These are phyloP conservation scores for Talaromyces sp. DNA, from an alignment of 2,329 filamentous ascomycete species.

Conservation along the genomic window DNA sequence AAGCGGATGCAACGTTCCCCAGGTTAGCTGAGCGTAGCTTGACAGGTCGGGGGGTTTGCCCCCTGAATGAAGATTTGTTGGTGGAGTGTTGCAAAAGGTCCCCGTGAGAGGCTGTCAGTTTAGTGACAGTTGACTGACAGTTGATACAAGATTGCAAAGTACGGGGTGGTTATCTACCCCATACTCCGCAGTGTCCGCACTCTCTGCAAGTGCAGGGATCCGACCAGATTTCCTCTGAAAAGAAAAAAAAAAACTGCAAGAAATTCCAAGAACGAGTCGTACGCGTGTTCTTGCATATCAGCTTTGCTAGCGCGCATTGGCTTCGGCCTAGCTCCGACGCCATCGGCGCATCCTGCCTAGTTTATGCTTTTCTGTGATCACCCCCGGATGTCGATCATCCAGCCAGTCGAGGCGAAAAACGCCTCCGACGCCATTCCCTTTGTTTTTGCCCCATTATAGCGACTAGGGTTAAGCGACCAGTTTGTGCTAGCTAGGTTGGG, in stretches of 20 bases:
- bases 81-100: too few relatives aligned
- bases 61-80: background rate
- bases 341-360: background rate
- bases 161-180: too few relatives aligned
- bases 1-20: background rate
- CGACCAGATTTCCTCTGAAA: too few relatives aligned
- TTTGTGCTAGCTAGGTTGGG: background rate
- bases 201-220: background rate
- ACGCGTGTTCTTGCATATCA: background rate
- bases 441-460: background rate
- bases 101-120: too few relatives aligned
- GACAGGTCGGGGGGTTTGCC: background rate
- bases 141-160: too few relatives aligned
- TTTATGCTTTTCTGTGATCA: background rate
- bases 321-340: background rate
- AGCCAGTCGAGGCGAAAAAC: background rate
- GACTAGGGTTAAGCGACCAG: too few relatives aligned
- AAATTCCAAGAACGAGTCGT: background rate
- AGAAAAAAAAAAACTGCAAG: too few relatives aligned
- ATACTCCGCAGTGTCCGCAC: background rate
- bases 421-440: background rate
- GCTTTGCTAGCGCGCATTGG: background rate
- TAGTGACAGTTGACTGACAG: background rate
- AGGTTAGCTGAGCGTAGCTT: background rate
- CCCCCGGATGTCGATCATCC: background rate